These are phyloP conservation scores for Ensete ventricosum DNA, from an alignment of 176 grass and related monocot species.

Conservation along the genomic window DNA sequence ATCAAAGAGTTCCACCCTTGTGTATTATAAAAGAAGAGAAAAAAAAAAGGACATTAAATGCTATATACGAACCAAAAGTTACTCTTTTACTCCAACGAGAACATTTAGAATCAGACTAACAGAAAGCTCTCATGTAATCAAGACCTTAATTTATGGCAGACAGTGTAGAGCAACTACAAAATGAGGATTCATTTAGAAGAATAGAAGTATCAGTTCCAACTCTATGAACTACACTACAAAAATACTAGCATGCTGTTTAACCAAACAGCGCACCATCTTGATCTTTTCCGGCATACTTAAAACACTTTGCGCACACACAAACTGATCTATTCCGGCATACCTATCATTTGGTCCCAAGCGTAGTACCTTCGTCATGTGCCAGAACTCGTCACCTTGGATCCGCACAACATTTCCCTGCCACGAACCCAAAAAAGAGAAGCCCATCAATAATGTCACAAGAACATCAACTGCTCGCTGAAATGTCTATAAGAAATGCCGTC, in stretches of 20 bases:
- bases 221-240: not conserved
- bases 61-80: not conserved
- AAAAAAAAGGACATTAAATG: not conserved
- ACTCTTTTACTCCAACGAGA: not conserved
- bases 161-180: not conserved
- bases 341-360: conserved; percentile 61
- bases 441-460: not conserved
- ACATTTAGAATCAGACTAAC: not conserved
- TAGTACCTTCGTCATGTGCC: conserved; percentile 84
- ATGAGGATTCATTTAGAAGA: not conserved
- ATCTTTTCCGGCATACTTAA: no score
- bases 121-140: no score
- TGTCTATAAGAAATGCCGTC: conserved; percentile 4
- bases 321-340: conserved; percentile 10
- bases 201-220: not conserved
- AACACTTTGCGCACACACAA: no score
- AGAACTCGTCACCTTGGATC: conserved; percentile 87
- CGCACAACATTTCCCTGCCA: conserved; percentile 67
- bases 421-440: not conserved
- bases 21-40: conserved; percentile 8
- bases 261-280: no score
- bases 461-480: conserved; percentile 40
- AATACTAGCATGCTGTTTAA: no score
- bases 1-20: conserved; percentile 81
- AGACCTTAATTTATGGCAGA: not conserved